Evolutionary conservation across 139 green algal species (phyloP), one percentile per base, ranked within the genome.

Genomic region (Tetradesmus obliquus): DNA sequence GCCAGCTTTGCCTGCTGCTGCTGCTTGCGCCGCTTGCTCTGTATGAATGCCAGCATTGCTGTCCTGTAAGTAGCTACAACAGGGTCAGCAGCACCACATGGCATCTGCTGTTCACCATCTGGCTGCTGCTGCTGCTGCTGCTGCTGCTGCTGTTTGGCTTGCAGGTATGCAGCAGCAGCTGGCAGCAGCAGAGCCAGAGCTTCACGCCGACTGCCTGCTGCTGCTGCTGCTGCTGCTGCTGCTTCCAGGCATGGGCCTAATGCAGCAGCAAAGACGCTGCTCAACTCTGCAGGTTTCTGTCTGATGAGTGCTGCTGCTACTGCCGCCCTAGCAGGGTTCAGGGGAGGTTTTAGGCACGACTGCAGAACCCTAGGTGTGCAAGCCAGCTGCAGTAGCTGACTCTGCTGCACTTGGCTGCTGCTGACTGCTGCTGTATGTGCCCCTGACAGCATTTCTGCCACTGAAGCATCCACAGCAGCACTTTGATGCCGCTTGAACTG

Each of bases 11-110:
- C n/a, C n/a, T 89, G 51, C 55, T 79, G 62, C 51, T 85, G 17
- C 55, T 71, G 55, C 80, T 93, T 94, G 6, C 81, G 83, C 12
- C n/a, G 72, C 66, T 90, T 92, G 9, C 88, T 86, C 17, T 91
- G 90, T 6, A 88, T 84, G 62, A 91, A 95, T 2, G 93, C 90
- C 0, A 95, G 83, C 58, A 95, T 84, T 17, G 93, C 62, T 19
- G 55, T 88, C 0, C 86, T 53, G 76, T 88, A 94, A 5, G 60
- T 7, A 8, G 5, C 17, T 0, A 71, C 51, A 17, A 94, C 58
- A 9, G 86, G 22, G 45, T 90, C 86, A 45, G 45, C 62, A 76
- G 15, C 15, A 24, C n/a, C 5, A 6, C 3, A 24, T 76, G 13
- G 8, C 57, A 66, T 66, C 57, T 5, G 15, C 1, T 76, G 66